Conservation (phyloP, 2,329 filamentous ascomycete species). For the Colletotrichum gigasporum region DNA sequence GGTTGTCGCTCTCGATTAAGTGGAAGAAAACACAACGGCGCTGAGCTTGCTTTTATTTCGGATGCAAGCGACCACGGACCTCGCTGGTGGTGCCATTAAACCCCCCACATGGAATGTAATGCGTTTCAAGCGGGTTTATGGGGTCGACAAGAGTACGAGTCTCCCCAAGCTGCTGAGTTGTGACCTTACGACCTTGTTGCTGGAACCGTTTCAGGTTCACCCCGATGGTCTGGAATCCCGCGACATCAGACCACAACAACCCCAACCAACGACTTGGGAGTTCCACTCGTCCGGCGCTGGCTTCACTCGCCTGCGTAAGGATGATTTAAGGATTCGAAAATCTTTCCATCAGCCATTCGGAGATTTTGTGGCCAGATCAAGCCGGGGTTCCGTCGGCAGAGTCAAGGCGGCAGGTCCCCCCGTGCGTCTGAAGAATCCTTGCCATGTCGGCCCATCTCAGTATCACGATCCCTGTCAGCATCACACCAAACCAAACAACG, state of each 20-base stretch:
- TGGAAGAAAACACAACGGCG: not conserved
- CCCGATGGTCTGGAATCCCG: not conserved
- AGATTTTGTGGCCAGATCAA: not conserved
- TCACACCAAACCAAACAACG: not conserved
- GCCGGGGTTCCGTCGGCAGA: too few relatives aligned
- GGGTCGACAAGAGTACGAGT: not conserved
- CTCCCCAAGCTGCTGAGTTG: not conserved
- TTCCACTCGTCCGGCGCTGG: not conserved
- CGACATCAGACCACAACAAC: slow-evolving; percentile 17
- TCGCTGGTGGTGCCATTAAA: slow-evolving; percentile 5
- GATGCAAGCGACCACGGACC: not conserved
- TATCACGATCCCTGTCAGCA: not conserved
- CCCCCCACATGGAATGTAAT: not conserved
- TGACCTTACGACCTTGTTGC: slow-evolving; percentile 17
- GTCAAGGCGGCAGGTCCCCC: not conserved
- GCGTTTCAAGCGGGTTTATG: slow-evolving; percentile 15
- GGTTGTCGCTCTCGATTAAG: not conserved
- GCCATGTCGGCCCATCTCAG: slow-evolving; percentile 14
- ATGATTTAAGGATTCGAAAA: not conserved
- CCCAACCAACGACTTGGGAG: not conserved
- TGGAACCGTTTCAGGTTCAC: slow-evolving; percentile 18
- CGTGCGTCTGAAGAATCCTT: not conserved
- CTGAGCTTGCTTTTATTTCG: not conserved
- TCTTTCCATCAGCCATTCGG: not conserved
- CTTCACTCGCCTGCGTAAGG: not conserved